phyloP scores from a whole-genome alignment of 495 filamentous ascomycete genomes.

The Hyaloscypha hepaticicola region DNA sequence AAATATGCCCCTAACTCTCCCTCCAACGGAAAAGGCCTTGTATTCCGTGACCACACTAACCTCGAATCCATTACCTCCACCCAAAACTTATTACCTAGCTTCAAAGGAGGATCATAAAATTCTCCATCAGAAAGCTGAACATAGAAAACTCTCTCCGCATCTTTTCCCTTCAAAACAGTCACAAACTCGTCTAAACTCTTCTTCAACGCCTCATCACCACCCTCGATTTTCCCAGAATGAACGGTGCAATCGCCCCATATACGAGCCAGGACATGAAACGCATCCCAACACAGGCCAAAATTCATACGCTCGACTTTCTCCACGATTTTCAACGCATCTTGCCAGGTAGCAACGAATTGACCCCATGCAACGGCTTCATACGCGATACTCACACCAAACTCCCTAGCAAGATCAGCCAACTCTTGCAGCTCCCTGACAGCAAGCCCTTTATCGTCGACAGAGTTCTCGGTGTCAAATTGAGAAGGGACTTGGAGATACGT shows the following conservation, averaged over 20 bases:
- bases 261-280: constrained; percentile 72
- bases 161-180: constrained; percentile 50
- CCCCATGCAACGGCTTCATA: constrained; percentile 78
- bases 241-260: constrained; percentile 61
- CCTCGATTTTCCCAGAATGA: constrained; percentile 46
- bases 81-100: constrained; percentile 61
- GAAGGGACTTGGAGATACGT: constrained; percentile 73
- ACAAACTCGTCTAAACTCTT: constrained; percentile 49
- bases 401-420: constrained; percentile 63
- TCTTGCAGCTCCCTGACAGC: constrained; percentile 64
- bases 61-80: constrained; percentile 57
- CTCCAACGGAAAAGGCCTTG: constrained; percentile 67
- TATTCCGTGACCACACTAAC: constrained; percentile 80
- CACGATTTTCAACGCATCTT: constrained; percentile 66
- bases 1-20: constrained; percentile 53
- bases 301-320: constrained; percentile 63
- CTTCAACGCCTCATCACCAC: constrained; percentile 56
- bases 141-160: constrained; percentile 69
- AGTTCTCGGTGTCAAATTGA: constrained; percentile 52
- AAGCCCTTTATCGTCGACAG: constrained; percentile 50
- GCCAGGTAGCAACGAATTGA: constrained; percentile 68
- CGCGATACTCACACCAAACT: constrained; percentile 62
- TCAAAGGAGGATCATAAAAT: constrained; percentile 54
- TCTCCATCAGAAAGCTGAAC: constrained; percentile 77
- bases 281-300: constrained; percentile 79